Percentiles rank a stretch among this genome's conserved stretches.
Conservation (phyloP, 2,329 filamentous ascomycete genomes). For the Fusarium sulawesiense region DNA sequence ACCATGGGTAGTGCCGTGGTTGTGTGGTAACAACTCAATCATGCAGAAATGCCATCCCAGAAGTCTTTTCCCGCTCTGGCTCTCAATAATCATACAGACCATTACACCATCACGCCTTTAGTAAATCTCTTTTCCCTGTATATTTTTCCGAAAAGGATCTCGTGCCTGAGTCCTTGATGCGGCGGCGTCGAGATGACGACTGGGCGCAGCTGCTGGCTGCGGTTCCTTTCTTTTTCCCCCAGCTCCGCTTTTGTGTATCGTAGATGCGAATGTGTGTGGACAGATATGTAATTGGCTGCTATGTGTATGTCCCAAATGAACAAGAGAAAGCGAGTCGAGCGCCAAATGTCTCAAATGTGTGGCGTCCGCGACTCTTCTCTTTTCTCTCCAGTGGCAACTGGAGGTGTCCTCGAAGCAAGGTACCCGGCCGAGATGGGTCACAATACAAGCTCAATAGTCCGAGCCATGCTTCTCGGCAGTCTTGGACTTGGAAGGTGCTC, state of each 20-base stretch:
- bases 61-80: slow-evolving; percentile 15
- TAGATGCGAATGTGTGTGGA: slow-evolving; percentile 36
- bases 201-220: slow-evolving; percentile 15
- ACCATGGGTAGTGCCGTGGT: slow-evolving; percentile 9
- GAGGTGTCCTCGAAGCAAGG: slow-evolving; percentile 34
- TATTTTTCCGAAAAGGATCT: slow-evolving; percentile 15
- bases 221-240: slow-evolving; percentile 26
- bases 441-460: slow-evolving; percentile 44
- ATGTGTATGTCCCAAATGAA: slow-evolving; percentile 22
- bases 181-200: slow-evolving; percentile 15
- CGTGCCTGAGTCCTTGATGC: slow-evolving; percentile 14
- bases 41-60: slow-evolving; percentile 25
- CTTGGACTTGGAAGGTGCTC: slow-evolving; percentile 54
- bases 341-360: slow-evolving; percentile 41
- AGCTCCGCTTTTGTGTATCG: slow-evolving; percentile 27
- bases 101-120: slow-evolving; percentile 26
- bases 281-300: slow-evolving; percentile 33
- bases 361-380: slow-evolving; percentile 28
- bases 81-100: slow-evolving; percentile 35
- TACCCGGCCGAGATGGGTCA: slow-evolving; percentile 32
- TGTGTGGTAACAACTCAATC: slow-evolving; percentile 32
- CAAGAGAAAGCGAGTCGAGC: slow-evolving; percentile 20
- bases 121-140: slow-evolving; percentile 11
- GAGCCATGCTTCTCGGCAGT: slow-evolving; percentile 47
- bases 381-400: slow-evolving; percentile 22